Conservation (phyloP, 306 rosid species). For the Quercus rubra region DNA sequence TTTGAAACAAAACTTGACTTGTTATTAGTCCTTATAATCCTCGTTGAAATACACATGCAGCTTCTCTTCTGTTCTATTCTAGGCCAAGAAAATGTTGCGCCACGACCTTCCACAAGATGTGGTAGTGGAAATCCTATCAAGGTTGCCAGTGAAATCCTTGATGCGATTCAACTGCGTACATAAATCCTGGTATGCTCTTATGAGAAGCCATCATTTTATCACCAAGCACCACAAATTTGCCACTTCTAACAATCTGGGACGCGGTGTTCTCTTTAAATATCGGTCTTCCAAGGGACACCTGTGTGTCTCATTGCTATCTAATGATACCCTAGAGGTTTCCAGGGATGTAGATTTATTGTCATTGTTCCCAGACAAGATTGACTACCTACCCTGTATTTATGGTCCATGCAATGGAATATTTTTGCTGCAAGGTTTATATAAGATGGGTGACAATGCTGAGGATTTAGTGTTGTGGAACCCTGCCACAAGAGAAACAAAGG, state of each 20-base stretch:
- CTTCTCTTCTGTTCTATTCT: too few species aligned
- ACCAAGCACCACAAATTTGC: background rate
- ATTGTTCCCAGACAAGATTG: background rate
- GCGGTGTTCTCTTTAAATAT: background rate
- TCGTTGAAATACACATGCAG: too few species aligned
- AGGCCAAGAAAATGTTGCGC: background rate
- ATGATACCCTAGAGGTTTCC: background rate
- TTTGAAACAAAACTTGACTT: too few species aligned
- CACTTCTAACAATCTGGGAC: background rate
- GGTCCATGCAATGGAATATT: background rate
- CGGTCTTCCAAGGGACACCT: background rate
- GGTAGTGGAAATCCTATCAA: background rate
- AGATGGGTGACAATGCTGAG: too few species aligned
- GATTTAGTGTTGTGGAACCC: too few species aligned
- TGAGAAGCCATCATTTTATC: constrained; percentile 3
- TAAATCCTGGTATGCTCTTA: background rate
- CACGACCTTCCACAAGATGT: background rate
- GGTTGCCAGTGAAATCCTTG: background rate
- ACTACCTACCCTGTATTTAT: background rate
- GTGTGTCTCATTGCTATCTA: background rate
- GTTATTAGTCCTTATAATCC: too few species aligned
- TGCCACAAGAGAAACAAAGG: too few species aligned
- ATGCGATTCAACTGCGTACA: background rate
- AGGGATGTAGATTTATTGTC: background rate
- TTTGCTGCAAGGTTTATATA: background rate